phyloP scores from a whole-genome alignment of 768 basidiomycete species.

The Boletus vermiculosoides region DNA sequence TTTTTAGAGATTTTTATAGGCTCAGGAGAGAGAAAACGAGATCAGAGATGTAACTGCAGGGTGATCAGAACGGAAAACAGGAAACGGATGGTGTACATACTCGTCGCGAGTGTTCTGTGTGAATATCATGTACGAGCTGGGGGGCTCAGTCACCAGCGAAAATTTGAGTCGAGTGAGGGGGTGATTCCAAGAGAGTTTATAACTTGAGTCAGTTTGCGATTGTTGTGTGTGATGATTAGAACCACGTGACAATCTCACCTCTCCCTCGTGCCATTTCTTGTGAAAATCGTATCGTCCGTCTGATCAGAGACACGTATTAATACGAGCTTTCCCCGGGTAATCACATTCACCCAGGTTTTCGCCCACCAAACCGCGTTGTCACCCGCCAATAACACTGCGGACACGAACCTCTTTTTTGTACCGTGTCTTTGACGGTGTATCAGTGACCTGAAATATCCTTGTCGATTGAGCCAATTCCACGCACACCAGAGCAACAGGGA shows the following conservation, averaged over 20 bases:
- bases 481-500: not conserved
- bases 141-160: slow-evolving; percentile 14
- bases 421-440: no score
- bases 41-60: slow-evolving; percentile 79
- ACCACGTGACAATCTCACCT: no score
- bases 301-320: no score
- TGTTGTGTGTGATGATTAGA: slow-evolving; percentile 10
- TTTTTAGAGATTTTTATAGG: slow-evolving; percentile 25
- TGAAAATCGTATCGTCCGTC: no score
- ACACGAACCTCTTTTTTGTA: no score
- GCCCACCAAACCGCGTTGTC: no score
- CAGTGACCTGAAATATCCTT: no score
- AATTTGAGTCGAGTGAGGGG: not conserved
- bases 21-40: slow-evolving; percentile 78
- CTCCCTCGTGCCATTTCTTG: no score
- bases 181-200: slow-evolving; percentile 9
- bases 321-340: no score
- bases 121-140: slow-evolving; percentile 68
- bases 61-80: slow-evolving; percentile 22
- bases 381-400: no score
- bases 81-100: slow-evolving; percentile 41
- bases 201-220: slow-evolving; percentile 13
- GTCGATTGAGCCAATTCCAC: no score
- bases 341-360: no score
- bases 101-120: slow-evolving; percentile 88